Percentiles rank a stretch among this genome's conserved stretches.
phyloP scores from a whole-genome alignment of 768 basidiomycete species.

The Trametes elegans region DNA sequence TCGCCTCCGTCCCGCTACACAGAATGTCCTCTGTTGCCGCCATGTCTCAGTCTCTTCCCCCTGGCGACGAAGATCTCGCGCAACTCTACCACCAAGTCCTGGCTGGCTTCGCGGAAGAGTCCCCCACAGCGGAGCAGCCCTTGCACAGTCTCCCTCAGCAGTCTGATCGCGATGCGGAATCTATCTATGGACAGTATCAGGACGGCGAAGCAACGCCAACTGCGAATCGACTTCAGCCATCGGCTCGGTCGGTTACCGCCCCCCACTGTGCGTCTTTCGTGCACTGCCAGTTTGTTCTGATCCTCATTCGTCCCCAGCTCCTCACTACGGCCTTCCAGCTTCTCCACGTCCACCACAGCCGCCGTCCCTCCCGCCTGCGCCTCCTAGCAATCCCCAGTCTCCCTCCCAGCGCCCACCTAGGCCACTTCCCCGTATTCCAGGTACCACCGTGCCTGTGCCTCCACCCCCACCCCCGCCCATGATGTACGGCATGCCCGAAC shows the following conservation, averaged over 20 bases:
- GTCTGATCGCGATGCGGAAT: slow-evolving; percentile 25
- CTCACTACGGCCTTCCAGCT: slow-evolving; percentile 22
- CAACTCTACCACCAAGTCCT: slow-evolving; percentile 75
- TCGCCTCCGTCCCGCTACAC: too few relatives aligned
- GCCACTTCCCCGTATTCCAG: slow-evolving; percentile 29
- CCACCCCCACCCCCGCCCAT: slow-evolving; percentile 20
- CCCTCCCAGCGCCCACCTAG: slow-evolving; percentile 25
- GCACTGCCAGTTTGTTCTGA: slow-evolving; percentile 20
- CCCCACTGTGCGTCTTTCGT: slow-evolving; percentile 18
- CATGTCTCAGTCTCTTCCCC: slow-evolving; percentile 37
- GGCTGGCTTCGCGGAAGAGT: slow-evolving; percentile 59
- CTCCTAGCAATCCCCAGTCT: slow-evolving; percentile 18
- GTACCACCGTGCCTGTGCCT: slow-evolving; percentile 16
- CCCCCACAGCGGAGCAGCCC: slow-evolving; percentile 28
- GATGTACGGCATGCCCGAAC: slow-evolving; percentile 20
- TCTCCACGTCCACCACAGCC: slow-evolving; percentile 24
- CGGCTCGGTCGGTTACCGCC: slow-evolving; percentile 14
- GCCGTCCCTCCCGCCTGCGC: slow-evolving; percentile 17
- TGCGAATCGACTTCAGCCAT: slow-evolving; percentile 14
- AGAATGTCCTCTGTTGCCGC: slow-evolving; percentile 37
- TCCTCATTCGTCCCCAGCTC: slow-evolving; percentile 4
- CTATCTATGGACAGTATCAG: slow-evolving; percentile 24
- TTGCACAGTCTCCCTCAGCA: slow-evolving; percentile 14
- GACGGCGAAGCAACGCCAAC: slow-evolving; percentile 27
- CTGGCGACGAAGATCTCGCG: slow-evolving; percentile 70